Evolutionary conservation across 257 asterid genomes (phyloP).

Genomic region (Scutellaria barbata): DNA sequence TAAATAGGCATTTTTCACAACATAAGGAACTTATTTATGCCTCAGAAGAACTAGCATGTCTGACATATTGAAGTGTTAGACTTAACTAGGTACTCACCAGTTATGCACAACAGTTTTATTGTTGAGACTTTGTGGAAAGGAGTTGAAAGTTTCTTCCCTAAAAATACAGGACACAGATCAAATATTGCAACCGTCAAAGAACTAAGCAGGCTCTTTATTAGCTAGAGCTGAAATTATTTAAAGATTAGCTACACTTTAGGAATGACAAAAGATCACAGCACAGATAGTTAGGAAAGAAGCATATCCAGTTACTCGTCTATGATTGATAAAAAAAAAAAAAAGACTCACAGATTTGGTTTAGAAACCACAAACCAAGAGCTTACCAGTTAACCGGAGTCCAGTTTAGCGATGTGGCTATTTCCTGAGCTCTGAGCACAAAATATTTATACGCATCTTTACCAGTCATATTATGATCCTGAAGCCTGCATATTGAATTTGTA

Average conservation of each 20-base stretch:
- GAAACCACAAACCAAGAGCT: conserved; percentile 28
- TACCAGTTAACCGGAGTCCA: conserved; percentile 97
- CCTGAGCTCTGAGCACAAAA: conserved; percentile 93
- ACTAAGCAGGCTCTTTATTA: conserved; percentile 10
- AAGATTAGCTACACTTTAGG: conserved; percentile 18
- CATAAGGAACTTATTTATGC: too few relatives aligned
- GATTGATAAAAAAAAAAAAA: neutral
- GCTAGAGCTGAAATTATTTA: conserved; percentile 12
- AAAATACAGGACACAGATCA: conserved; percentile 36
- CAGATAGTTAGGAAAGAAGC: conserved; percentile 1
- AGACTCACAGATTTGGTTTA: neutral
- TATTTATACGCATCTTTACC: conserved; percentile 78
- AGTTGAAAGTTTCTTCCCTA: conserved; percentile 94
- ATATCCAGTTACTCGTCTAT: conserved; percentile 20
- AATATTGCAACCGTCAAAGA: conserved; percentile 7
- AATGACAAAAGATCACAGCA: conserved; percentile 19
- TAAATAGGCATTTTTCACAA: neutral
- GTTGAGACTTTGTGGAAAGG: conserved; percentile 68
- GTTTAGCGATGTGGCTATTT: conserved; percentile 71
- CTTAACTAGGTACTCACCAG: conserved; percentile 59
- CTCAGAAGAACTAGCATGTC: conserved; percentile 12
- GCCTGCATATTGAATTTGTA: conserved; percentile 60
- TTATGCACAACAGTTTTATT: conserved; percentile 84
- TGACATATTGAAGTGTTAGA: conserved; percentile 18
- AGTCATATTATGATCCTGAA: conserved; percentile 75